These are phyloP conservation scores for Talaromyces rugulosus DNA, from an alignment of 2,329 filamentous ascomycete species.

Conservation along the genomic window DNA sequence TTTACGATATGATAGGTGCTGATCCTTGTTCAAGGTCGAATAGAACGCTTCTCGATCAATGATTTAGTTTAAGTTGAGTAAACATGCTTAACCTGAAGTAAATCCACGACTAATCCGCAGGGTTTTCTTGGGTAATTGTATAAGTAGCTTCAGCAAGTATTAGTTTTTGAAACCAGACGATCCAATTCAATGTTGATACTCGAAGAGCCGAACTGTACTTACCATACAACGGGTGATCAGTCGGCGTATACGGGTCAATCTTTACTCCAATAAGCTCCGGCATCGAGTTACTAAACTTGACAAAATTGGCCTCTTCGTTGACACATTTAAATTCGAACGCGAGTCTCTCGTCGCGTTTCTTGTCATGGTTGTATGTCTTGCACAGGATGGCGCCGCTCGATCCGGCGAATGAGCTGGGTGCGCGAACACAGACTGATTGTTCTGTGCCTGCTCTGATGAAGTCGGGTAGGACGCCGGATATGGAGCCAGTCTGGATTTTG, in stretches of 20 bases:
- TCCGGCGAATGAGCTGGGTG: constrained; percentile 8
- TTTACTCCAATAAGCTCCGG: constrained; percentile 5
- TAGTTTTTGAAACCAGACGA: not conserved
- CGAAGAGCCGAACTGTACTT: not conserved
- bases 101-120: not conserved
- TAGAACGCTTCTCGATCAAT: not conserved
- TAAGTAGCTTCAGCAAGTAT: constrained; percentile 4
- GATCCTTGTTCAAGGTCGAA: not conserved
- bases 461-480: constrained; percentile 7
- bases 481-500: constrained; percentile 1
- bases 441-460: constrained; percentile 5
- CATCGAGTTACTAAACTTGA: constrained; percentile 10
- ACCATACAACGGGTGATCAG: constrained; percentile 12
- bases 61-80: not conserved
- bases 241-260: constrained; percentile 10
- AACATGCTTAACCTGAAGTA: not conserved
- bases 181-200: not conserved
- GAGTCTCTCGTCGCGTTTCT: constrained; percentile 4
- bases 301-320: constrained; percentile 6
- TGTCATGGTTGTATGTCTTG: not conserved
- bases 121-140: constrained; percentile 1
- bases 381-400: constrained; percentile 8
- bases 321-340: constrained; percentile 9
- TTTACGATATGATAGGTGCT: not conserved
- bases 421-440: constrained; percentile 3